phyloP scores from a whole-genome alignment of 177 flowering plant genomes.

The Telopea speciosissima region DNA sequence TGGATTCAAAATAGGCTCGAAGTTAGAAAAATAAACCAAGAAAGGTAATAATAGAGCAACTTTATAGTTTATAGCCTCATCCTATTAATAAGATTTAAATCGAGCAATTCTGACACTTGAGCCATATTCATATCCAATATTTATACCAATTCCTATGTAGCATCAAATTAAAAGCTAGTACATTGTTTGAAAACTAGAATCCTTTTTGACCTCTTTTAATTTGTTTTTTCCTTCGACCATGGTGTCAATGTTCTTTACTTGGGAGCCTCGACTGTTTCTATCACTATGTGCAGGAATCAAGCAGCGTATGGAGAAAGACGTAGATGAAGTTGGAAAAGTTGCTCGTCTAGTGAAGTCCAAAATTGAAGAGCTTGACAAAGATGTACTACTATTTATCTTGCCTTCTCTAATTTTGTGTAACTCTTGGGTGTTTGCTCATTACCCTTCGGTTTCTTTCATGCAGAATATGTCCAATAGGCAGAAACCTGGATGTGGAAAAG shows the following conservation, averaged over 20 bases:
- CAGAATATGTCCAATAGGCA: slow-evolving; percentile 61
- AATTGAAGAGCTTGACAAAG: slow-evolving; percentile 47
- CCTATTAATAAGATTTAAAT: background rate
- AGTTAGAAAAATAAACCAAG: background rate
- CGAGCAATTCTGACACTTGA: background rate
- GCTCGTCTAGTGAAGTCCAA: slow-evolving; percentile 47
- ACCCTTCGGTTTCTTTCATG: background rate
- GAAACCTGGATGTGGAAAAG: slow-evolving; percentile 72
- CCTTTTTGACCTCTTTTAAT: background rate
- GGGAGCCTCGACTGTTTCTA: background rate
- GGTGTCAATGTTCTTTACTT: background rate
- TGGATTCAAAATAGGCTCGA: no score
- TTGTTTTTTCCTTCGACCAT: background rate
- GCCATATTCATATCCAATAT: background rate
- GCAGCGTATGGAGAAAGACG: slow-evolving; percentile 60
- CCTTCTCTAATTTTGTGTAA: background rate
- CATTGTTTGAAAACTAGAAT: no score
- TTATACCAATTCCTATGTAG: background rate
- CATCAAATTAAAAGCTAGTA: background rate
- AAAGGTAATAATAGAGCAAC: background rate
- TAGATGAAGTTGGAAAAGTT: slow-evolving; percentile 59
- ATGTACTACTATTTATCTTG: slow-evolving; percentile 24
- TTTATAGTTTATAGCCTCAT: background rate
- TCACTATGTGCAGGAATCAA: slow-evolving; percentile 39
- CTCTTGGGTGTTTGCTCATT: background rate